Percentiles rank a stretch among this genome's conserved stretches.
phyloP scores from a whole-genome alignment of 179 eudicot genomes.

The Spergularia azorica region DNA sequence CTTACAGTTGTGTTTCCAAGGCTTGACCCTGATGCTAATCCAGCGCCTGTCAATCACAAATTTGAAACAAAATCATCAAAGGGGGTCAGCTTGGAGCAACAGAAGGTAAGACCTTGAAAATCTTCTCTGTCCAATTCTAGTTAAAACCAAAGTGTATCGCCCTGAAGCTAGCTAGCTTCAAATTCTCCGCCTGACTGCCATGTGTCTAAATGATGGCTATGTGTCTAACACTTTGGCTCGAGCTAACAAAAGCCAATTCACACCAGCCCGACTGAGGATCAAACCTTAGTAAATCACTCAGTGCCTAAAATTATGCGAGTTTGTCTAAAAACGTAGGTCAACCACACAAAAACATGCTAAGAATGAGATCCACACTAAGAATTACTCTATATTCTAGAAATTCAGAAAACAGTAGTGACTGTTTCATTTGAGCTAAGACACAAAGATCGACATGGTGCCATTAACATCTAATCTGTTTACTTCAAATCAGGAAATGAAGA shows the following conservation, averaged over 20 bases:
- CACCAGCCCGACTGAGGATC: background rate
- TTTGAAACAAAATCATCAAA: conserved; percentile 6
- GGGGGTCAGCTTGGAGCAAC: background rate
- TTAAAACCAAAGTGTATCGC: background rate
- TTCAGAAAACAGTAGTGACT: too few relatives aligned
- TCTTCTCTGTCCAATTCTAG: background rate
- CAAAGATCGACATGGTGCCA: too few relatives aligned
- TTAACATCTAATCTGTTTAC: too few relatives aligned
- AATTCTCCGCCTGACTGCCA: background rate
- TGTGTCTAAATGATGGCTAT: background rate
- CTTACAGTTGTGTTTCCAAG: conserved; percentile 62
- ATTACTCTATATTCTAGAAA: too few relatives aligned
- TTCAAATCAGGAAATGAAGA: too few relatives aligned
- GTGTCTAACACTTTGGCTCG: background rate
- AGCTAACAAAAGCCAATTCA: background rate
- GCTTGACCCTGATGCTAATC: conserved; percentile 87
- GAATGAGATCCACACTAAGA: too few relatives aligned
- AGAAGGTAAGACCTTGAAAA: background rate
- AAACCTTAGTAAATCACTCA: background rate
- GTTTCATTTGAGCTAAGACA: too few relatives aligned
- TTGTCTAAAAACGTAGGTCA: too few relatives aligned
- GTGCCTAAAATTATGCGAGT: too few relatives aligned
- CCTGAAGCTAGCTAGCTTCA: background rate
- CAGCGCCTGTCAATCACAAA: conserved; percentile 55
- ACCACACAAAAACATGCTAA: too few relatives aligned